These are phyloP conservation scores for Fragaria iinumae DNA, from an alignment of 306 rosid species.

Conservation along the genomic window DNA sequence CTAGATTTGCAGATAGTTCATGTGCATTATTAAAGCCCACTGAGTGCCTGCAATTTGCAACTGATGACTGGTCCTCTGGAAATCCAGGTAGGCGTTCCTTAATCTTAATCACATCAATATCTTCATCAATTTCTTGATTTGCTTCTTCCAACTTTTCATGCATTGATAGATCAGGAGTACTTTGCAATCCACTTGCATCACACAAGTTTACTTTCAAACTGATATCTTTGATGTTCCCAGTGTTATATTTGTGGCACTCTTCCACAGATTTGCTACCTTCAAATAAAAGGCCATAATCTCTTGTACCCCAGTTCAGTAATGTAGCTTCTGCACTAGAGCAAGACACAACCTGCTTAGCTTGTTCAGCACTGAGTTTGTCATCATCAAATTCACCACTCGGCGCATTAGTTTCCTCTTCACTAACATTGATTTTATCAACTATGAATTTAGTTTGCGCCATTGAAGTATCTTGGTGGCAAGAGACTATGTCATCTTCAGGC, in stretches of 20 bases:
- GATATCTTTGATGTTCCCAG: not conserved
- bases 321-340: not conserved
- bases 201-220: not conserved
- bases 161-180: not conserved
- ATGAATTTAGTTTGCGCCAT: not conserved
- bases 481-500: constrained; percentile 14
- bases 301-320: not conserved
- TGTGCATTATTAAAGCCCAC: not conserved
- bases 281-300: not conserved
- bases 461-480: constrained; percentile 7
- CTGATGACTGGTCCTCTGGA: not conserved
- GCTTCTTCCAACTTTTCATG: not conserved
- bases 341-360: not conserved
- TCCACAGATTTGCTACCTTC: constrained; percentile 13
- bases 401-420: not conserved
- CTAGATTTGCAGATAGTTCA: not conserved
- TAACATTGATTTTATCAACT: not conserved
- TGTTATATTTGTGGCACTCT: not conserved
- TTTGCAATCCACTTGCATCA: not conserved
- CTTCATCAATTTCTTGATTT: not conserved
- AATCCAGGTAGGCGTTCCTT: not conserved
- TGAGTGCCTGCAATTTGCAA: not conserved
- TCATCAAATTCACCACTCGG: not conserved
- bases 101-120: not conserved
- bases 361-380: not conserved